Percentiles rank a stretch among this genome's conserved stretches.
Evolutionary conservation across 2,329 filamentous ascomycete genomes (phyloP).

Genomic region (Helicocarpus griseus): DNA sequence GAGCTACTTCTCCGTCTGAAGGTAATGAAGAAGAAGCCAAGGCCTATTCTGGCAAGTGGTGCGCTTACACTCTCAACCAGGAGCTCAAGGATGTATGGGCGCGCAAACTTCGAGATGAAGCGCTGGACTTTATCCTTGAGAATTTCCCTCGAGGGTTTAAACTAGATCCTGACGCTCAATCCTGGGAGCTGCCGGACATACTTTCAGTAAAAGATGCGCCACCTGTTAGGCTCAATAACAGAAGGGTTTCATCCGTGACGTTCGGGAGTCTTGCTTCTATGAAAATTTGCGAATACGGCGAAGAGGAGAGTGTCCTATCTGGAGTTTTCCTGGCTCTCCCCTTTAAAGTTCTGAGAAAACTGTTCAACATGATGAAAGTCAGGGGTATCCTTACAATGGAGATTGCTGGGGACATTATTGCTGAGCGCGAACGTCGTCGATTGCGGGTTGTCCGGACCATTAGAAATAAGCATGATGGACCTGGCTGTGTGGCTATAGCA

Average conservation of each 20-base stretch:
- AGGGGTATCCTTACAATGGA: slow-evolving; percentile 10
- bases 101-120: slow-evolving; percentile 11
- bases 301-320: slow-evolving; percentile 15
- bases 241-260: slow-evolving; percentile 14
- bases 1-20: not conserved
- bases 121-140: slow-evolving; percentile 17
- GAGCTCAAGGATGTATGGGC: slow-evolving; percentile 9
- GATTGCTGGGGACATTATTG: slow-evolving; percentile 16
- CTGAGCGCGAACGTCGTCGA: slow-evolving; percentile 23
- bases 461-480: not conserved
- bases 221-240: slow-evolving; percentile 10
- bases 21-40: slow-evolving; percentile 1
- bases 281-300: slow-evolving; percentile 10
- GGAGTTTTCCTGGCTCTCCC: slow-evolving; percentile 22
- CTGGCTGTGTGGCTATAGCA: not conserved
- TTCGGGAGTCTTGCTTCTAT: slow-evolving; percentile 16
- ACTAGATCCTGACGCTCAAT: slow-evolving; percentile 18
- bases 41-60: not conserved
- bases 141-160: slow-evolving; percentile 16
- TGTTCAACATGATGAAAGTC: slow-evolving; percentile 14
- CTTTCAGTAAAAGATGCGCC: slow-evolving; percentile 11
- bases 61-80: slow-evolving; percentile 3
- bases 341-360: slow-evolving; percentile 15
- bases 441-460: slow-evolving; percentile 13
- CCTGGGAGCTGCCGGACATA: slow-evolving; percentile 14